Evolutionary conservation across 345 rosid species (phyloP), one percentile per base, ranked within the genome.

Genomic region (Cardamine chenopodiifolia): DNA sequence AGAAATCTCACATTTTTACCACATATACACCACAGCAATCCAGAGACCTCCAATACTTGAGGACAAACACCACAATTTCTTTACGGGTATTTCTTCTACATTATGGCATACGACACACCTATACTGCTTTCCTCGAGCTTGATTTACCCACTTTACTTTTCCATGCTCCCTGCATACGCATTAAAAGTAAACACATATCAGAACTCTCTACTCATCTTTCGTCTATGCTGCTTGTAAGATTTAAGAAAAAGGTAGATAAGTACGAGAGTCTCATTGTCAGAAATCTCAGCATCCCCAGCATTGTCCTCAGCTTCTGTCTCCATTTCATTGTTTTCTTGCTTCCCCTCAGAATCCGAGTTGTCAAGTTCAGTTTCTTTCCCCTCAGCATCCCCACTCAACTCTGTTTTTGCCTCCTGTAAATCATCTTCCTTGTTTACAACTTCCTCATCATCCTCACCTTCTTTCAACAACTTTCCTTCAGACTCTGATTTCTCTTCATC

Each of bases 231-330:
- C 25, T 31, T 18, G 19, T 45, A 37, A 35, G 25, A 49, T 37
- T 40, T 20, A 62, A 66, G 68, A 14, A 63, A 48, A 52, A 64
- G 53, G 72, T 54, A 72, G 59, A 68, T 44, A 73, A 12, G 77
- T 94, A 95, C 99, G 73, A 95, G 97, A 66, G 97, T 93, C 85
- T 92, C 99, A 70, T 90, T 88, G 42, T 95, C 99, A 2, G 97
- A 87, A 64, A 82, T 57, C 78, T 89, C 93, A 28, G 83, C 76
- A 75, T 79, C 85, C 56, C 64, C 85, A 11, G 45, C 82, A 57
- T 48, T 67, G 7, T 62, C 69, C 67, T 48, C 71, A n/a, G 66
- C 55, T 62, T 79, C 75, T 63, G 73, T 71, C 64, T 69, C 86
- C 73, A 40, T 79, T 8, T 55, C 72, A 28, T 64, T 67, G 42